phyloP scores from a whole-genome alignment of 768 basidiomycete species.

The Psilocybe azurescens region DNA sequence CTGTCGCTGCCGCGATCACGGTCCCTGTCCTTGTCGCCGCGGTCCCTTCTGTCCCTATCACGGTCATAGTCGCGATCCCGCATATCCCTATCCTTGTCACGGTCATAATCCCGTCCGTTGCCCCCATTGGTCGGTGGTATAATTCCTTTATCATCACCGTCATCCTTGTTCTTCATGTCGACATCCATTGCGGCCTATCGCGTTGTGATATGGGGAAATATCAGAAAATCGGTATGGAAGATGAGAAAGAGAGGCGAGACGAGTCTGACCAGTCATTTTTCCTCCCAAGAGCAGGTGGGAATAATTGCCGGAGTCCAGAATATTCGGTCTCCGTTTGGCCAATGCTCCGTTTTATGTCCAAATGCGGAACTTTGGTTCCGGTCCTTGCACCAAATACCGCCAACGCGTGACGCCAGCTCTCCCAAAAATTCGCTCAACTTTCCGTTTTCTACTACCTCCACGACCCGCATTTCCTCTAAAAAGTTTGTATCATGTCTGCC shows the following conservation, averaged over 20 bases:
- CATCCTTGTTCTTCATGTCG: constrained; percentile 82
- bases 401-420: constrained; percentile 20
- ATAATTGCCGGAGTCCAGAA: neutral
- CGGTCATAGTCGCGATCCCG: constrained; percentile 55
- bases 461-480: neutral
- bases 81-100: constrained; percentile 44
- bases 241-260: constrained; percentile 1
- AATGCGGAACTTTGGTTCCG: neutral
- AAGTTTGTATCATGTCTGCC: constrained; percentile 55
- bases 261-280: constrained; percentile 10
- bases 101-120: constrained; percentile 45
- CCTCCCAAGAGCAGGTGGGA: neutral
- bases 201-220: neutral
- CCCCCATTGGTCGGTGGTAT: constrained; percentile 37
- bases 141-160: constrained; percentile 66
- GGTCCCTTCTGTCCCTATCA: constrained; percentile 42
- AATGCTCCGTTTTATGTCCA: neutral
- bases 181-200: constrained; percentile 61
- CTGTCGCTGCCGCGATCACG: constrained; percentile 40
- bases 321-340: neutral
- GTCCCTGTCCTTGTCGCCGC: constrained; percentile 46
- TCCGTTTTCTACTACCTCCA: neutral
- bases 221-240: constrained; percentile 2
- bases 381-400: constrained; percentile 6
- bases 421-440: constrained; percentile 3